Conservation (phyloP, 2,329 filamentous ascomycete genomes). For the Tolypocladium nubicola region DNA sequence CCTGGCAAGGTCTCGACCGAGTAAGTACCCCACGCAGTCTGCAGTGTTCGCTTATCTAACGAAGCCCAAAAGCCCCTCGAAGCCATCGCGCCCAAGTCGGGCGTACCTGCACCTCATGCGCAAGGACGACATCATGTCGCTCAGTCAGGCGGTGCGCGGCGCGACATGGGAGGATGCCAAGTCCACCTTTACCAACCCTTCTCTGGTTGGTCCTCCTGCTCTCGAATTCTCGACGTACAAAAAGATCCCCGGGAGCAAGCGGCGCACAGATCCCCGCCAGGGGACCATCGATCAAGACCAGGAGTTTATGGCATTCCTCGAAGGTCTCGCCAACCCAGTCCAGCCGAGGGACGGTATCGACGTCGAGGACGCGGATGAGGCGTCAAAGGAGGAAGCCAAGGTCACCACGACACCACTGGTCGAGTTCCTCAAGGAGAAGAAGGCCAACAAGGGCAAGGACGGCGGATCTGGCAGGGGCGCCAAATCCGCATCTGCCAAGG, state of each 20-base stretch:
- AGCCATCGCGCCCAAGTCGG: conserved; percentile 69
- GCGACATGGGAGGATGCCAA: conserved; percentile 72
- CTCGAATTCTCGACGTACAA: conserved; percentile 79
- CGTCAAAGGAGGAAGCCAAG: conserved; percentile 42
- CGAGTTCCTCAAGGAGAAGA: conserved; percentile 85
- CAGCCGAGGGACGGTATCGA: conserved; percentile 33
- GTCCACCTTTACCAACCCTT: conserved; percentile 59
- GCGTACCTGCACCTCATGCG: conserved; percentile 77
- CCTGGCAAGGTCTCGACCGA: conserved; percentile 69
- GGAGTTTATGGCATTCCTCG: conserved; percentile 89
- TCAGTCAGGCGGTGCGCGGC: conserved; percentile 61
- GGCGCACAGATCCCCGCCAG: conserved; percentile 71
- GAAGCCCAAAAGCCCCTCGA: conserved; percentile 52
- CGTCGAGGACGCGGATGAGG: conserved; percentile 29
- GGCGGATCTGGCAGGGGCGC: conserved; percentile 28
- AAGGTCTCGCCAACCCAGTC: conserved; percentile 66
- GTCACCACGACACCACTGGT: conserved; percentile 79
- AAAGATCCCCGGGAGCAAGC: conserved; percentile 65
- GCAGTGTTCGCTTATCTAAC: conserved; percentile 4
- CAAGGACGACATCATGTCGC: conserved; percentile 51
- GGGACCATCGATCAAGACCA: conserved; percentile 95
- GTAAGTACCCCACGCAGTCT: conserved; percentile 35
- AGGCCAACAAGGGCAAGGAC: conserved; percentile 61
- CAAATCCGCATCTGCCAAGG: conserved; percentile 39
- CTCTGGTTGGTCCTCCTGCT: conserved; percentile 66